Percentiles rank a stretch among this genome's conserved stretches.
These are phyloP conservation scores for Rubroboletus satanas DNA, from an alignment of 768 basidiomycete species.

Conservation along the genomic window DNA sequence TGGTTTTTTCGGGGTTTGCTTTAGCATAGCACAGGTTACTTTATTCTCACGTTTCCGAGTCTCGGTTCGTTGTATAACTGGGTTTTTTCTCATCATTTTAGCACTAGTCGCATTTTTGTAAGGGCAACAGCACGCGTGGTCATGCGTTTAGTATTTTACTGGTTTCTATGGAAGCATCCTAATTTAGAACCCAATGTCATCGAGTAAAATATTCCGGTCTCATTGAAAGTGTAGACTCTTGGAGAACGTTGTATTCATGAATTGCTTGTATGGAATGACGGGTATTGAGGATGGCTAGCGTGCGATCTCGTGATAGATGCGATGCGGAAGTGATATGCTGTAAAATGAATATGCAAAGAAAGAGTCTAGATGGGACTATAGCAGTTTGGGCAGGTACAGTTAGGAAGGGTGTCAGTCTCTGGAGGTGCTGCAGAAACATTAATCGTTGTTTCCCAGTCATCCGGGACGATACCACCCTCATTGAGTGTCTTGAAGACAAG, in stretches of 20 bases:
- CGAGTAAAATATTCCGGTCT: not conserved
- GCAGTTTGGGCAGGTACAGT: slow-evolving; percentile 43
- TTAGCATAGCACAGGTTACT: slow-evolving; percentile 3
- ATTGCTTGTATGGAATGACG: not conserved
- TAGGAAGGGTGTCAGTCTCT: slow-evolving; percentile 19
- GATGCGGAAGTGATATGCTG: not conserved
- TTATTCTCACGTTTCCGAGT: slow-evolving; percentile 3
- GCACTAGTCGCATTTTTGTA: slow-evolving; percentile 4
- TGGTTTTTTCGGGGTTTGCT: slow-evolving; percentile 1
- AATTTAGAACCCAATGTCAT: slow-evolving; percentile 3
- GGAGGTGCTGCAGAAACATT: slow-evolving; percentile 22
- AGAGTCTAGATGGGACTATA: slow-evolving; percentile 38
- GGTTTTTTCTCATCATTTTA: slow-evolving; percentile 3
- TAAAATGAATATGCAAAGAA: not conserved
- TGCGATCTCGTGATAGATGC: not conserved
- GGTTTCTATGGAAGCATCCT: slow-evolving; percentile 4
- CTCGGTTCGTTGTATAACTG: slow-evolving; percentile 16
- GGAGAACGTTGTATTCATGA: not conserved
- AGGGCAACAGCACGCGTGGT: not conserved
- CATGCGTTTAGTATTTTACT: slow-evolving; percentile 7
- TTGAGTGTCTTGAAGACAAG: slow-evolving; percentile 42
- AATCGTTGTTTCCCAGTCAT: slow-evolving; percentile 40
- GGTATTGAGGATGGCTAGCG: not conserved
- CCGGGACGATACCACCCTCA: slow-evolving; percentile 27
- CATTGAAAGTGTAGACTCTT: not conserved